These are phyloP conservation scores for Oryza glumipatula DNA, from an alignment of 176 grass and related monocot species.

Conservation along the genomic window DNA sequence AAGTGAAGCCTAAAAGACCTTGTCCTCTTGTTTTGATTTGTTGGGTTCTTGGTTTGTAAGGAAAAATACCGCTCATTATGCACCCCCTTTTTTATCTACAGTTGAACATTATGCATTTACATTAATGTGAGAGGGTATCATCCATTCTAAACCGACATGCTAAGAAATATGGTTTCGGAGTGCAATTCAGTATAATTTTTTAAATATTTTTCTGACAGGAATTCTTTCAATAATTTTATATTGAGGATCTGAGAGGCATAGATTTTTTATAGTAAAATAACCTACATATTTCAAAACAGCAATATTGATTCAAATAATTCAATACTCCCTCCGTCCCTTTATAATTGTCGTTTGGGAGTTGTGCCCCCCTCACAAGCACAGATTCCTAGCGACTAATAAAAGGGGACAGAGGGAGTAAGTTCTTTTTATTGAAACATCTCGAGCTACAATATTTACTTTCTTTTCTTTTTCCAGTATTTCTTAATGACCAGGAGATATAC, in stretches of 20 bases:
- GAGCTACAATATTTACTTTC: constrained; percentile 16
- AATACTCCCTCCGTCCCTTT: background rate
- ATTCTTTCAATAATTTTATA: background rate
- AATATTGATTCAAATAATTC: constrained; percentile 1
- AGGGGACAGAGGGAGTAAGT: too few species aligned
- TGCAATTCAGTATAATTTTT: background rate
- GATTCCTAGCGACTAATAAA: too few species aligned
- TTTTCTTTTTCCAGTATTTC: constrained; percentile 47
- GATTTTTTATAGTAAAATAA: constrained; percentile 5
- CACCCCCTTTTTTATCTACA: background rate
- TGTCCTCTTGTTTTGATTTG: background rate
- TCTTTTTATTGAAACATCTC: constrained; percentile 20
- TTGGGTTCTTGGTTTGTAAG: background rate
- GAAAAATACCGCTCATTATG: background rate
- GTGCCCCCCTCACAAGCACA: too few species aligned
- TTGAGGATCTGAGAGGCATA: background rate
- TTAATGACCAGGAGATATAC: constrained; percentile 36
- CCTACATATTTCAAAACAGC: background rate
- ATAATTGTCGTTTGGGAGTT: too few species aligned
- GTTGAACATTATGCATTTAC: background rate
- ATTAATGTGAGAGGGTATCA: background rate
- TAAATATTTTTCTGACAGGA: too few species aligned
- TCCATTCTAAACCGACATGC: background rate
- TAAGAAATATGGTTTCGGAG: background rate
- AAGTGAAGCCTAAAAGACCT: background rate